phyloP scores from a whole-genome alignment of 2,329 filamentous ascomycete species.

The Penicillium nordicum region DNA sequence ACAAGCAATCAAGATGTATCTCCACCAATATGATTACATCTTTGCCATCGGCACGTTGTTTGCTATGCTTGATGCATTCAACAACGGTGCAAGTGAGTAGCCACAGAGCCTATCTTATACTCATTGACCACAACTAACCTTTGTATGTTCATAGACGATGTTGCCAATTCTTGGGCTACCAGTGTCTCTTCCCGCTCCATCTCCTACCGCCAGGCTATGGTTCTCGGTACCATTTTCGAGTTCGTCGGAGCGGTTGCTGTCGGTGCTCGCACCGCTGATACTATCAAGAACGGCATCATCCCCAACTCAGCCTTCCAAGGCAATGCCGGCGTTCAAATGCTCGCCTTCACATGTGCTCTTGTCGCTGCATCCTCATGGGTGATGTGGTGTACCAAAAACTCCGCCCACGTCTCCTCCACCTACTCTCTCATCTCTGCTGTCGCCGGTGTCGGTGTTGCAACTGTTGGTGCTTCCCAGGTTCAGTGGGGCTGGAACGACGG shows the following conservation, averaged over 20 bases:
- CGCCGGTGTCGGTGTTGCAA: slow-evolving; percentile 66
- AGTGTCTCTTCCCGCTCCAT: slow-evolving; percentile 72
- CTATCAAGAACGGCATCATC: slow-evolving; percentile 77
- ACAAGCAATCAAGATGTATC: slow-evolving; percentile 50
- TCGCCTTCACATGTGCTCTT: slow-evolving; percentile 47
- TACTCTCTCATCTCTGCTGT: slow-evolving; percentile 69
- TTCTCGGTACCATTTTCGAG: slow-evolving; percentile 63
- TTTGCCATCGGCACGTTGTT: slow-evolving; percentile 74
- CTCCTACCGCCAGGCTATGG: slow-evolving; percentile 34
- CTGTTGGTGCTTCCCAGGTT: slow-evolving; percentile 59
- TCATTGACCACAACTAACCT: background rate
- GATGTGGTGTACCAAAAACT: slow-evolving; percentile 75
- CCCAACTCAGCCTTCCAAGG: slow-evolving; percentile 56
- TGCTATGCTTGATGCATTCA: slow-evolving; percentile 72
- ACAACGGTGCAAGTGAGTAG: slow-evolving; percentile 71
- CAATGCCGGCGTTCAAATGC: slow-evolving; percentile 64
- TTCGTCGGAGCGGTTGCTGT: slow-evolving; percentile 64
- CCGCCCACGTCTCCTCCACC: slow-evolving; percentile 69
- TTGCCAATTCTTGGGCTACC: slow-evolving; percentile 79
- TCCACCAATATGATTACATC: slow-evolving; percentile 65
- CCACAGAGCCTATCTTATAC: background rate
- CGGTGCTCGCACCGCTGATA: slow-evolving; percentile 67
- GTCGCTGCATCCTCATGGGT: slow-evolving; percentile 58
- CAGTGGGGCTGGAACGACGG: slow-evolving; percentile 69
- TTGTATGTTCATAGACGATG: slow-evolving; percentile 55